Percentiles rank a stretch among this genome's conserved stretches.
Conservation (phyloP, 2,329 filamentous ascomycete genomes). For the Diaporthe eres region DNA sequence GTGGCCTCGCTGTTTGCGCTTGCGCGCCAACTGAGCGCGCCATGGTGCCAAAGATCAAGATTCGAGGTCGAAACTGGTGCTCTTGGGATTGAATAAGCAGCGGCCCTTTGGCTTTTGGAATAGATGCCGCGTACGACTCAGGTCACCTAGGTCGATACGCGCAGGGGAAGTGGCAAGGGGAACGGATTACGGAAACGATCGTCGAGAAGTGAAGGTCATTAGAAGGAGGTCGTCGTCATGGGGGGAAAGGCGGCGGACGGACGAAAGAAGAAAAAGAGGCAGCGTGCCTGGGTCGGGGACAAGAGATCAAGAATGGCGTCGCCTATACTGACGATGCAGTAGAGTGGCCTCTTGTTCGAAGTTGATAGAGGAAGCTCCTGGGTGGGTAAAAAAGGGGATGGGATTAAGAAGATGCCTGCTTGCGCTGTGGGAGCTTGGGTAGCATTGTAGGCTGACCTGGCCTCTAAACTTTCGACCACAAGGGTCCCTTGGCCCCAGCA, state of each 20-base stretch:
- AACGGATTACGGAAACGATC: slow-evolving; percentile 53
- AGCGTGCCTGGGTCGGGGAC: slow-evolving; percentile 27
- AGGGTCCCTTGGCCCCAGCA: slow-evolving; percentile 5
- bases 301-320: slow-evolving; percentile 27
- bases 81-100: slow-evolving; percentile 18
- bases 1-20: slow-evolving; percentile 50
- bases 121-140: slow-evolving; percentile 23
- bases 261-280: slow-evolving; percentile 43
- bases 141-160: slow-evolving; percentile 18
- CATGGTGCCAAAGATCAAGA: slow-evolving; percentile 49
- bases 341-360: slow-evolving; percentile 31
- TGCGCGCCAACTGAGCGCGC: slow-evolving; percentile 56
- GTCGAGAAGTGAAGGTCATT: slow-evolving; percentile 60
- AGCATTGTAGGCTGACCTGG: slow-evolving; percentile 30
- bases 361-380: slow-evolving; percentile 35
- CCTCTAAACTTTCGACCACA: slow-evolving; percentile 23
- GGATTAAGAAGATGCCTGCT: slow-evolving; percentile 34
- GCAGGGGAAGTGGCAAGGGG: slow-evolving; percentile 6
- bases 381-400: slow-evolving; percentile 37
- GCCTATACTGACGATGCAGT: slow-evolving; percentile 34
- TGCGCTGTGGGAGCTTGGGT: slow-evolving; percentile 27
- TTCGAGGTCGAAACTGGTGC: neutral
- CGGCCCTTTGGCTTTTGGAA: neutral
- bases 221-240: slow-evolving; percentile 52
- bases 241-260: slow-evolving; percentile 45